Evolutionary conservation across 371 early-diverging fungal species (phyloP), one percentile per base, ranked within the genome.

Genomic region (Nosema muscidifuracis): DNA sequence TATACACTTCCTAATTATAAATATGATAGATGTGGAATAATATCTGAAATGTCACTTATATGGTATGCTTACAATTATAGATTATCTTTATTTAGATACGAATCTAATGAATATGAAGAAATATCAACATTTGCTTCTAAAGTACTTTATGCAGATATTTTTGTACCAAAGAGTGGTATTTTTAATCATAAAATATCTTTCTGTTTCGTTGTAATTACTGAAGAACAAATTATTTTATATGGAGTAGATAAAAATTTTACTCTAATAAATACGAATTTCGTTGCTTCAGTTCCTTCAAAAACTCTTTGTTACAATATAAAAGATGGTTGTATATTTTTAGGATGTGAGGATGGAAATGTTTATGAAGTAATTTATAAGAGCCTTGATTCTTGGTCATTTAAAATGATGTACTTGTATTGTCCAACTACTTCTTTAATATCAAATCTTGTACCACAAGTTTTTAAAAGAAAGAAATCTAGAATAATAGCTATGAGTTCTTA

Each of bases 291-390:
- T 3, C 42, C 56, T 22, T 40, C 42, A 9, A 30, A 36, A 13
- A 18, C 55, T 18, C 30, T 40, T 33, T 73, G 67, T 55, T 18
- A 74, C 9, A 40, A 7, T n/a, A 53, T 73, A 12, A 34, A 9
- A 30, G 36, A 66, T 44, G 72, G 66, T 15, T 58, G 31, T 53
- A 60, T 76, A 10, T 76, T 76, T 58, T 38, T 76, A 20, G 77
- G 77, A 9, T 79, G 77, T 42, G 66, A 67, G 42, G 58, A 76
- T 63, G 76, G 76, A 53, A 58, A 60, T 60, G 69, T 76, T n/a
- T 76, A 79, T 40, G 28, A 67, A 40, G 57, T 74, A 24, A 55
- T 67, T 18, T 79, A 79, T 44, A 60, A 63, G 42, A 51, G 50
- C 40, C 31, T 71, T 40, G 65, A 61, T 56, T 40, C 70, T 2